These are phyloP conservation scores for Erucastrum elatum DNA, from an alignment of 345 rosid species.

Conservation along the genomic window DNA sequence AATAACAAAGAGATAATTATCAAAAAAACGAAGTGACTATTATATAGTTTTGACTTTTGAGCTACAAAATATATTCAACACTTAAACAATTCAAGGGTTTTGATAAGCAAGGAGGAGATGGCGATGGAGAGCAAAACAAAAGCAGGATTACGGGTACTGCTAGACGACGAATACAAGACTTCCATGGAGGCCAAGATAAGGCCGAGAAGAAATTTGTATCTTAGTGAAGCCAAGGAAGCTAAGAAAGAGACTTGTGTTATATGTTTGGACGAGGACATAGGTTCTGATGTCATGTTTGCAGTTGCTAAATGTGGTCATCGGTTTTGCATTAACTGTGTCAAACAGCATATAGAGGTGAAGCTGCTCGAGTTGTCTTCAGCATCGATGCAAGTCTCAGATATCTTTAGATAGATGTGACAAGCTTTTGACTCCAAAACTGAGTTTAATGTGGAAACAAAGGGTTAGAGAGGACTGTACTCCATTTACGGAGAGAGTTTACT, in stretches of 20 bases:
- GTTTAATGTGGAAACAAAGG: constrained; percentile 43
- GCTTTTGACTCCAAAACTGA: constrained; percentile 54
- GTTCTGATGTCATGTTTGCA: constrained; percentile 46
- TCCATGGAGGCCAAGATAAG: neutral
- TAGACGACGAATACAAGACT: neutral
- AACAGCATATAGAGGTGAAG: constrained; percentile 61
- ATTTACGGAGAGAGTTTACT: constrained; percentile 54
- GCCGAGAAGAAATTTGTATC: neutral
- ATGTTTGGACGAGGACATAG: constrained; percentile 54
- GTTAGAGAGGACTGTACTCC: constrained; percentile 60
- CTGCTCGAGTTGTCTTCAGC: constrained; percentile 65
- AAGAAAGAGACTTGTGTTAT: constrained; percentile 55
- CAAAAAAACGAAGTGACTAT: too few relatives aligned
- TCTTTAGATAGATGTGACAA: constrained; percentile 46
- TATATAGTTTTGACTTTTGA: neutral
- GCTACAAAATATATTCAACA: neutral
- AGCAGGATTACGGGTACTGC: neutral
- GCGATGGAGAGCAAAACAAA: neutral
- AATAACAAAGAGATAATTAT: neutral
- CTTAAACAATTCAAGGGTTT: neutral
- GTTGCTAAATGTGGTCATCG: constrained; percentile 60
- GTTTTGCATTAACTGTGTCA: constrained; percentile 69
- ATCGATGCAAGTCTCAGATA: constrained; percentile 54
- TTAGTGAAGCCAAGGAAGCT: constrained; percentile 15
- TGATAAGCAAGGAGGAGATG: neutral